Percentiles rank a stretch among this genome's conserved stretches.
Evolutionary conservation across 768 basidiomycete genomes (phyloP).

Genomic region (Pleurotus ostreatus): DNA sequence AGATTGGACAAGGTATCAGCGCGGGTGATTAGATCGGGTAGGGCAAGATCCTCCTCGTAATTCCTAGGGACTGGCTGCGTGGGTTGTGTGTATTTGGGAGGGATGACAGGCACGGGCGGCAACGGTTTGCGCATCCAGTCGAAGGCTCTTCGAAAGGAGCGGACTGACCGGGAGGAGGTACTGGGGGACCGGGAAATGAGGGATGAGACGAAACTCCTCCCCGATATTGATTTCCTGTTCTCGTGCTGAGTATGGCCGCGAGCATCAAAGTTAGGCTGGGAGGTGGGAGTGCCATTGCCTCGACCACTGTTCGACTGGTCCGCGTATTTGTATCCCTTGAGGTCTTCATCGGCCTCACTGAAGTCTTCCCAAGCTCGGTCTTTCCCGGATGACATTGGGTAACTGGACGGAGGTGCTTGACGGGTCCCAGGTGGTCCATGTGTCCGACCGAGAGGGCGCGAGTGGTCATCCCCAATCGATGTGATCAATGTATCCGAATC

Average conservation of each 20-base stretch:
- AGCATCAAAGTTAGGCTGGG: conserved; percentile 19
- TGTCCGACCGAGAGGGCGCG: conserved; percentile 19
- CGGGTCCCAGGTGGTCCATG: conserved; percentile 7
- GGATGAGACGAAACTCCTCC: conserved; percentile 44
- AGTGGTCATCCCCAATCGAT: conserved; percentile 19
- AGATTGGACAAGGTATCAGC: conserved; percentile 45
- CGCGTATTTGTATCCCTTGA: no score
- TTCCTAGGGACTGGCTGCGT: conserved; percentile 35
- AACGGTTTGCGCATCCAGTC: conserved; percentile 51
- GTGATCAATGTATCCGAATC: conserved; percentile 39
- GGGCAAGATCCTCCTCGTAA: conserved; percentile 41
- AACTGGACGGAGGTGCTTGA: conserved; percentile 14
- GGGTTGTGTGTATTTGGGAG: conserved; percentile 37
- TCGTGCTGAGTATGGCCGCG: not conserved
- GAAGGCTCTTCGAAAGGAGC: conserved; percentile 32
- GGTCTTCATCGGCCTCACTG: not conserved
- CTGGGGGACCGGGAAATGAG: conserved; percentile 48
- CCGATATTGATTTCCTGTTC: conserved; percentile 28
- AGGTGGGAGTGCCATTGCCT: conserved; percentile 4
- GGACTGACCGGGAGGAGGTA: conserved; percentile 14
- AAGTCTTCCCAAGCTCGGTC: not conserved
- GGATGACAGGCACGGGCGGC: conserved; percentile 54
- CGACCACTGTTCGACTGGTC: no score
- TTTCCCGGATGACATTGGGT: not conserved
- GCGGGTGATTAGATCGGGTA: conserved; percentile 48